These are phyloP conservation scores for Lippia alba DNA, from an alignment of 305 asterid genomes.

Conservation along the genomic window DNA sequence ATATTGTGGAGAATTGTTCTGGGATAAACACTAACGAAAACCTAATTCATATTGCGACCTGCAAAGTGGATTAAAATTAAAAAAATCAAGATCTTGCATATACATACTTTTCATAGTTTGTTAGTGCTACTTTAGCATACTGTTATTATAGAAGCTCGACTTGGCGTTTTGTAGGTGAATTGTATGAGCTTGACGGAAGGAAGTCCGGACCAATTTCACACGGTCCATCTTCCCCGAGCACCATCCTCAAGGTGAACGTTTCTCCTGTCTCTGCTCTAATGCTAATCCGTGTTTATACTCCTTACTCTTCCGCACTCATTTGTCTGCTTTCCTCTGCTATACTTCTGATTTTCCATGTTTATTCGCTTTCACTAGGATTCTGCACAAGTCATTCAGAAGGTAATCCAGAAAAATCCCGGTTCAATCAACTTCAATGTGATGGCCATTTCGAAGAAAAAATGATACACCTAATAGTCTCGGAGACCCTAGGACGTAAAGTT, in stretches of 20 bases:
- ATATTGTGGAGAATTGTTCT: not conserved
- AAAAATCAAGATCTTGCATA: slow-evolving; percentile 4
- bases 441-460: slow-evolving; percentile 66
- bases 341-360: not conserved
- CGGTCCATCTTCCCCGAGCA: slow-evolving; percentile 74
- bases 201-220: slow-evolving; percentile 79
- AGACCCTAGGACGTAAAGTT: not conserved
- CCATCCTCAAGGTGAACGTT: slow-evolving; percentile 67
- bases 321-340: not conserved
- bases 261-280: not conserved
- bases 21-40: not conserved
- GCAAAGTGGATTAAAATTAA: not conserved
- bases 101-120: not conserved
- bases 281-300: not conserved
- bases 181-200: slow-evolving; percentile 94
- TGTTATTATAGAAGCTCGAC: not conserved
- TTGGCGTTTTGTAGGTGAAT: slow-evolving; percentile 57
- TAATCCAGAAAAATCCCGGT: slow-evolving; percentile 74
- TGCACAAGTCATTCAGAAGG: slow-evolving; percentile 67
- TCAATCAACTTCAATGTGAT: slow-evolving; percentile 82
- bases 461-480: slow-evolving; percentile 24
- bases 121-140: not conserved
- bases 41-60: not conserved
- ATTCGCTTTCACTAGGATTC: slow-evolving; percentile 58
- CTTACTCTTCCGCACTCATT: not conserved